Percentiles rank a stretch among this genome's conserved stretches.
Evolutionary conservation across 441 rosid species (phyloP).

Genomic region (Corymbia calophylla): DNA sequence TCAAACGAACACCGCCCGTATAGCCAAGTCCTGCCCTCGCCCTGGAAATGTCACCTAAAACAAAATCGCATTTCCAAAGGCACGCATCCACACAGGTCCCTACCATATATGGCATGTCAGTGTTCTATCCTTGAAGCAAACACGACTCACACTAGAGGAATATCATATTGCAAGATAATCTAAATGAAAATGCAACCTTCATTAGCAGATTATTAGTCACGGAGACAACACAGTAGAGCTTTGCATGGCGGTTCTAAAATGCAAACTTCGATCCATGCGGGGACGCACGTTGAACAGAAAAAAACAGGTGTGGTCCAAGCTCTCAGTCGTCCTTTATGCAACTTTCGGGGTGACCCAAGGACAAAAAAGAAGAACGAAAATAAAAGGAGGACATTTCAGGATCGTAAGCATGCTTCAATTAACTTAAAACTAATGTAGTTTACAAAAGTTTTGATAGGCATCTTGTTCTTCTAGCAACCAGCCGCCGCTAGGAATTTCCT

Average conservation of each 20-base stretch:
- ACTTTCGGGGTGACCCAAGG: not conserved
- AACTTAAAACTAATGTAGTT: not conserved
- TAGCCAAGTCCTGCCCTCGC: not conserved
- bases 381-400: not conserved
- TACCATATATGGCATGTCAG: not conserved
- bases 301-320: not conserved
- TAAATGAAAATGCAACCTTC: not conserved
- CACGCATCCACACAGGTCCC: not conserved
- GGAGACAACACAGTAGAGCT: not conserved
- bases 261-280: not conserved
- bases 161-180: not conserved
- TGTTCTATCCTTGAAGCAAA: not conserved
- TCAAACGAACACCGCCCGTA: not conserved
- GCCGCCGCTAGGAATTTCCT: constrained; percentile 53
- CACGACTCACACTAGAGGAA: not conserved
- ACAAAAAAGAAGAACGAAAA: not conserved
- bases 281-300: not conserved
- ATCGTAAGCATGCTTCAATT: not conserved
- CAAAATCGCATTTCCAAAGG: not conserved
- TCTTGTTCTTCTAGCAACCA: constrained; percentile 28
- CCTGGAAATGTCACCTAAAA: not conserved
- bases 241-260: not conserved
- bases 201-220: not conserved
- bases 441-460: not conserved
- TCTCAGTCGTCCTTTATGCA: not conserved